Base-by-base conservation (phyloP, 2,329 filamentous ascomycete genomes). In the Colletotrichum agaves region DNA sequence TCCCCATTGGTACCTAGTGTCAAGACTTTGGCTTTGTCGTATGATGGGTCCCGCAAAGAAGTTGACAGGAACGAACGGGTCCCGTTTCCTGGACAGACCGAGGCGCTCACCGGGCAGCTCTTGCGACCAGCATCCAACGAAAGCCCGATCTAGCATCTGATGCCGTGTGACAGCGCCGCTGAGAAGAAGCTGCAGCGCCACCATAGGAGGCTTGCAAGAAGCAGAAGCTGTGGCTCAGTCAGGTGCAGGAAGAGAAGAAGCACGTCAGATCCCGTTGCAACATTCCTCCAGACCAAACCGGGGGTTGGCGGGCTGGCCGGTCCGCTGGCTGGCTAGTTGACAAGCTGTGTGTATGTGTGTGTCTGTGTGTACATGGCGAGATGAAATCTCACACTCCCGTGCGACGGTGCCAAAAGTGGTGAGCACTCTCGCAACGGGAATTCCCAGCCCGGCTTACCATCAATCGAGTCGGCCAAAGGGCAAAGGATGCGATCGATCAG, bases 141-240 rank as follows among this genome's bases (percentile, higher is more conserved):
- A 64, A 46, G 33, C 37, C 61, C 59, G 41, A 65, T 61, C 47
- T 50, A 43, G 44, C 63, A 44, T 53, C 61, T 64, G 65, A 58
- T 59, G 65, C 39, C 33, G 61, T 65, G 53, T 33, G 39, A 67
- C 53, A n/a, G 33, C 23, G 55, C 21, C 61, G 47, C 31, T 55
- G 23, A 53, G 23, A 59, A 37, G 37, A 60, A 15, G 35, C 27
- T 31, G 10, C 10, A 17, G 11, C 17, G 17, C 23, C 23, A 35
- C 15, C 23, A 41, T 52, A 35, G 4, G 44, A 35, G 27, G 43
- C 13, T 27, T 31, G 33, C 44, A 19, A 27, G n/a, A 63, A 21
- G 11, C 37, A 17, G 13, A 43, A 33, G 17, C 27, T 31, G 55
- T 55, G 61, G 65, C 65, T 60, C 41, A 31, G 47, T 35, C 39